These are phyloP conservation scores for Pythium volutum DNA, from an alignment of 352 stramenopile genomes.

Conservation along the genomic window DNA sequence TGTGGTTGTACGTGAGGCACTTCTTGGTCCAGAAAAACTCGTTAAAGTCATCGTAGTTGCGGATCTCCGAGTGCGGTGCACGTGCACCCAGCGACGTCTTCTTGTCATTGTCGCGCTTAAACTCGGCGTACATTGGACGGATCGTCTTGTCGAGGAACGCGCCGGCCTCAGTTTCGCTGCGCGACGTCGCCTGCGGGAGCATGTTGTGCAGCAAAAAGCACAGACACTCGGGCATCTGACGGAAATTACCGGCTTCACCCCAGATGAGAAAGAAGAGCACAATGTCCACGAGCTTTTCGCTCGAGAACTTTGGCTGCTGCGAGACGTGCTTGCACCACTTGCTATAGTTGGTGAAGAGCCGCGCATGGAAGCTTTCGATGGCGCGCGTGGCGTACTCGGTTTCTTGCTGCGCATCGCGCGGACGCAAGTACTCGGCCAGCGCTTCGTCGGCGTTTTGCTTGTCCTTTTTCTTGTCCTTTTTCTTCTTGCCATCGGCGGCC, in stretches of 20 bases:
- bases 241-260: slow-evolving; percentile 85
- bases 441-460: slow-evolving; percentile 19
- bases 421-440: slow-evolving; percentile 26
- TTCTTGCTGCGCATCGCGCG: slow-evolving; percentile 63
- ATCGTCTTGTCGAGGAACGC: slow-evolving; percentile 75
- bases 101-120: slow-evolving; percentile 89
- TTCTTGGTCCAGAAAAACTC: slow-evolving; percentile 90
- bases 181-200: slow-evolving; percentile 61
- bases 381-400: slow-evolving; percentile 71
- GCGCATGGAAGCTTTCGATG: slow-evolving; percentile 70
- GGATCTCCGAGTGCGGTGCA: slow-evolving; percentile 68
- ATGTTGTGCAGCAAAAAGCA: slow-evolving; percentile 83
- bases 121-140: slow-evolving; percentile 73
- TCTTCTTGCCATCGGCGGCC: slow-evolving; percentile 12
- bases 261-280: slow-evolving; percentile 84
- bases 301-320: slow-evolving; percentile 74
- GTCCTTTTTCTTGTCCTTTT: slow-evolving; percentile 34
- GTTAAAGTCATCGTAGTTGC: slow-evolving; percentile 89
- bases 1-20: slow-evolving; percentile 73
- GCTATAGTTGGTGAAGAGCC: slow-evolving; percentile 82
- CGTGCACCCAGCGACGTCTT: slow-evolving; percentile 79
- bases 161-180: slow-evolving; percentile 56
- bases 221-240: slow-evolving; percentile 72
- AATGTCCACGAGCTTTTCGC: slow-evolving; percentile 74
- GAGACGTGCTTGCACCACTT: slow-evolving; percentile 90